Conservation (phyloP, 345 rosid genomes). For the Bretschneidera sinensis region DNA sequence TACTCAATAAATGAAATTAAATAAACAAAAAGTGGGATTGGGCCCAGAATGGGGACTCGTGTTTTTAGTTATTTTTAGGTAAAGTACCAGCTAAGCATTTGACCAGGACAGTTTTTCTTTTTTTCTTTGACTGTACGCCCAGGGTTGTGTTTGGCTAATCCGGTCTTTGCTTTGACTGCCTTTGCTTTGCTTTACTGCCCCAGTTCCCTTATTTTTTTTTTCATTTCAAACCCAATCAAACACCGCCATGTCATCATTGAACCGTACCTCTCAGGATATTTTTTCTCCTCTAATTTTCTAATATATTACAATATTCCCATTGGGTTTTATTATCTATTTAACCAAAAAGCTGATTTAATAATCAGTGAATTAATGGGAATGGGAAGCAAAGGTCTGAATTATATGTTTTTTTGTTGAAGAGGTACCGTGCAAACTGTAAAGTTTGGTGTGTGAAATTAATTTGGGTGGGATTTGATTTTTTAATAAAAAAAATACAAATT, state of each 20-base stretch:
- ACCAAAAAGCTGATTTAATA: too few species aligned
- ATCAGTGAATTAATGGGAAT: too few species aligned
- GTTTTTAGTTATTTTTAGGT: conserved; percentile 10
- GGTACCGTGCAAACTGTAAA: not conserved
- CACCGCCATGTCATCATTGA: not conserved
- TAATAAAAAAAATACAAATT: not conserved
- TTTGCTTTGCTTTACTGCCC: not conserved
- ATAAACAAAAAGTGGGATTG: not conserved
- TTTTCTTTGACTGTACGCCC: conserved; percentile 37
- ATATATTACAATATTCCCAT: too few species aligned
- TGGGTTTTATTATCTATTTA: not conserved
- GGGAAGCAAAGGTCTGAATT: not conserved
- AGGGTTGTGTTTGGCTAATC: conserved; percentile 24
- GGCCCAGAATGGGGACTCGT: conserved; percentile 6
- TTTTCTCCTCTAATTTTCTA: not conserved
- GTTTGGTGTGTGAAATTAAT: not conserved
- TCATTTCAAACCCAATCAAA: not conserved
- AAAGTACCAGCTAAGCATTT: conserved; percentile 48
- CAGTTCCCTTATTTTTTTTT: not conserved
- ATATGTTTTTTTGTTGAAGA: not conserved
- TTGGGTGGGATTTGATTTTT: conserved; percentile 2
- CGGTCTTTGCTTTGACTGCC: conserved; percentile 26
- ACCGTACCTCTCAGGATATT: too few species aligned
- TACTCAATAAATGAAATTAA: too few species aligned
- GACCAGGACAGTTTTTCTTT: conserved; percentile 33